A percentile compares a stretch with the other conserved stretches of the same genome.
These are phyloP conservation scores for Russula ochroleuca DNA, from an alignment of 768 basidiomycete genomes.

Conservation along the genomic window DNA sequence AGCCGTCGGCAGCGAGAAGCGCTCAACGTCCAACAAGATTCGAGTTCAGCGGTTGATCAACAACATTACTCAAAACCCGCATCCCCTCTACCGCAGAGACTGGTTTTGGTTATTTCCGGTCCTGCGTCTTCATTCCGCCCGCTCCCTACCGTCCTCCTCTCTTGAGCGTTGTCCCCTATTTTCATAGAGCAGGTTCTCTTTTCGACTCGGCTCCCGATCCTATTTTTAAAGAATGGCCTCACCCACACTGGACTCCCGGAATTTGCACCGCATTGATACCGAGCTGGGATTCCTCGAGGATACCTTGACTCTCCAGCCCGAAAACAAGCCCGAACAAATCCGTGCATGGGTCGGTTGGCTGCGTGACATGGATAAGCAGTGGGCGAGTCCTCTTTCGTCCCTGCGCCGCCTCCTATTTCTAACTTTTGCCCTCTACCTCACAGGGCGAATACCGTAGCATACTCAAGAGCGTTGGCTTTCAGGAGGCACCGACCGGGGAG, in stretches of 20 bases:
- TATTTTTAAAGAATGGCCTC: conserved; percentile 17
- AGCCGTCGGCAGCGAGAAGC: conserved; percentile 24
- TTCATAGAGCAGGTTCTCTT: conserved; percentile 23
- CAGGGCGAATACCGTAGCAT: conserved; percentile 21
- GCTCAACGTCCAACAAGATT: conserved; percentile 26
- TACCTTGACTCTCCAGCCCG: conserved; percentile 13
- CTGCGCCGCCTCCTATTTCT: neutral
- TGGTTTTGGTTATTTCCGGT: conserved; percentile 14
- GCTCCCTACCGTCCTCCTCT: conserved; percentile 8
- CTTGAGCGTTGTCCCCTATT: conserved; percentile 15
- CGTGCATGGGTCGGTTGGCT: conserved; percentile 21
- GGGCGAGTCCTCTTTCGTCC: conserved; percentile 13
- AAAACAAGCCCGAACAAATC: conserved; percentile 17
- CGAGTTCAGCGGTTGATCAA: conserved; percentile 26
- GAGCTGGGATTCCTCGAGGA: conserved; percentile 22
- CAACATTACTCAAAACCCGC: conserved; percentile 21
- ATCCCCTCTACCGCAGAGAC: conserved; percentile 2
- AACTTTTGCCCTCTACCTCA: neutral
- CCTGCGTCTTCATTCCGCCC: conserved; percentile 1
- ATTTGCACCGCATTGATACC: conserved; percentile 21
- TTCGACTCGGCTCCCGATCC: neutral
- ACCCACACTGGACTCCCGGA: conserved; percentile 15
- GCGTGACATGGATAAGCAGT: conserved; percentile 23
- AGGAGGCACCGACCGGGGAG: conserved; percentile 20
- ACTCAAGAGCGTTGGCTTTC: conserved; percentile 22